Evolutionary conservation across 2,329 filamentous ascomycete genomes (phyloP).

Genomic region (Aspergillus hortae): DNA sequence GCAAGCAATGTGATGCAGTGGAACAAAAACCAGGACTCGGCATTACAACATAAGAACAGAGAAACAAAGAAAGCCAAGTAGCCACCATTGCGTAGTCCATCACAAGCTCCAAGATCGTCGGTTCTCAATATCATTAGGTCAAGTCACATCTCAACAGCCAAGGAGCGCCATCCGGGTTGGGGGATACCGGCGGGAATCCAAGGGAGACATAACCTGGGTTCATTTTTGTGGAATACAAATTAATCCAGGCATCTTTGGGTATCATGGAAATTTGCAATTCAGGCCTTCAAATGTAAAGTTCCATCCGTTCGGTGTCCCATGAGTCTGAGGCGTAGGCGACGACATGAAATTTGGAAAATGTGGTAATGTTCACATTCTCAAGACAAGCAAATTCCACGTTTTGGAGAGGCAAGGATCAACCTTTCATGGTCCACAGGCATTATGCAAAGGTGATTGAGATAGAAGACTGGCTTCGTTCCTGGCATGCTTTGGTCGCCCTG

Average conservation of each 20-base stretch:
- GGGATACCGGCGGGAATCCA: neutral
- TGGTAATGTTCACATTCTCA: too few relatives aligned
- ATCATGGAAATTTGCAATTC: conserved; percentile 9
- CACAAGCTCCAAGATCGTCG: conserved; percentile 16
- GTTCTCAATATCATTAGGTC: conserved; percentile 16
- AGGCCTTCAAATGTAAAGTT: conserved; percentile 14
- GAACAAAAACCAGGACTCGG: conserved; percentile 12
- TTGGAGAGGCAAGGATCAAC: neutral
- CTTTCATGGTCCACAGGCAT: neutral
- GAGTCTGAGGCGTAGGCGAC: conserved; percentile 6
- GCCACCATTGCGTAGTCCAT: conserved; percentile 28
- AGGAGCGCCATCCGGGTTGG: conserved; percentile 9
- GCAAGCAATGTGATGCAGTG: conserved; percentile 13
- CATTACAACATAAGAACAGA: conserved; percentile 14
- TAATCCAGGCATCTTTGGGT: conserved; percentile 16
- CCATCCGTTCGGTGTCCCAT: conserved; percentile 14
- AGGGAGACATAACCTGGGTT: conserved; percentile 10
- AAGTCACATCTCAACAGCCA: conserved; percentile 5
- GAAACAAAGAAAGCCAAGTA: conserved; percentile 18
- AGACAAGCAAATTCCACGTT: neutral
- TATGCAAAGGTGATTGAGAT: conserved; percentile 6
- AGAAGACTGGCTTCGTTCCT: conserved; percentile 7
- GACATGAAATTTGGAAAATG: too few relatives aligned
- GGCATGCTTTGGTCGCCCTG: neutral
- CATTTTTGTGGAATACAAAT: conserved; percentile 14